These are phyloP conservation scores for Ophiostoma piceae DNA, from an alignment of 2,329 filamentous ascomycete species.

Conservation along the genomic window DNA sequence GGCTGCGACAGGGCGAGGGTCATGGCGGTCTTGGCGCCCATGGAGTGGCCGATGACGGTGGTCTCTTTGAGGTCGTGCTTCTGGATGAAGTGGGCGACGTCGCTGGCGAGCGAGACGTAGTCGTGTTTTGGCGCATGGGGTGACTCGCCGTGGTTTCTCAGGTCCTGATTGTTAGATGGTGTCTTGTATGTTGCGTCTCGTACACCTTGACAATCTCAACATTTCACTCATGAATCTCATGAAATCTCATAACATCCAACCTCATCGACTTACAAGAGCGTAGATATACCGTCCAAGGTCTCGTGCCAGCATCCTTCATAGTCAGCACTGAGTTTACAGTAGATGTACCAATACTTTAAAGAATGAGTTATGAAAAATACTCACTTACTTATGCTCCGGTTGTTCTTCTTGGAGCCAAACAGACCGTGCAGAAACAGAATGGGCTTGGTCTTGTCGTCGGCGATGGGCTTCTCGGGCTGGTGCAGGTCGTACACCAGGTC, in stretches of 20 bases:
- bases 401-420: constrained; percentile 94
- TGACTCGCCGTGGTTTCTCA: constrained; percentile 89
- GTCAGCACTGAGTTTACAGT: background rate
- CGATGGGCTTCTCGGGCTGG: constrained; percentile 46
- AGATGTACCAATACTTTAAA: no score
- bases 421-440: constrained; percentile 89
- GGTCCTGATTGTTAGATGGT: constrained; percentile 48
- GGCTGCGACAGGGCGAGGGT: constrained; percentile 69
- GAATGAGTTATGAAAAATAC: constrained; percentile 32
- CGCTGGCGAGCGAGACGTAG: constrained; percentile 75
- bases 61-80: constrained; percentile 63
- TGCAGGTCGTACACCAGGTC: constrained; percentile 62
- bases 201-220: no score
- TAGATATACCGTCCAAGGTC: constrained; percentile 78
- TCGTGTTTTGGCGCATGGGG: constrained; percentile 72
- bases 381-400: constrained; percentile 89
- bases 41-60: constrained; percentile 87
- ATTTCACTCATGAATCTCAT: no score
- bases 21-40: constrained; percentile 96
- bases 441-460: constrained; percentile 47
- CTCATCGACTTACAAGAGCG: constrained; percentile 56
- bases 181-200: no score
- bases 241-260: no score
- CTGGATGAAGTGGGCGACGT: constrained; percentile 72
- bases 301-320: constrained; percentile 65